Percentiles rank a stretch among this genome's conserved stretches.
Conservation (phyloP, 768 basidiomycete genomes). For the Chlorophyllum brunneum region DNA sequence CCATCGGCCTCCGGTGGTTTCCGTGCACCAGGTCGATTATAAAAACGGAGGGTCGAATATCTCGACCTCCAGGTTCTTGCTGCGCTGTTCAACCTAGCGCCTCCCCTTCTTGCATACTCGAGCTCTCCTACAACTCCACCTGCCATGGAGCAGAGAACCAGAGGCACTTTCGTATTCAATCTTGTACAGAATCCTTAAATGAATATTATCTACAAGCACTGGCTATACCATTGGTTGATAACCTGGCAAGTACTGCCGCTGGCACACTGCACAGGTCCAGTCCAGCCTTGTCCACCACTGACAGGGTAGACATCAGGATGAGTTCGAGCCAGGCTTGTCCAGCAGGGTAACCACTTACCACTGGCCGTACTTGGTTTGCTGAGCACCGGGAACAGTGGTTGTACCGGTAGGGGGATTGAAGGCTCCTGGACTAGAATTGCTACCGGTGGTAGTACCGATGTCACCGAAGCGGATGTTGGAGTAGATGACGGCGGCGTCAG, state of each 20-base stretch:
- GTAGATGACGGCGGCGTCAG: slow-evolving; percentile 20
- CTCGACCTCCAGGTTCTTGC: neutral
- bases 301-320: neutral
- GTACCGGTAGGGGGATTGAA: no score
- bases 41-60: neutral
- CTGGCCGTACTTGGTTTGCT: slow-evolving; percentile 9
- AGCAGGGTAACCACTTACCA: neutral
- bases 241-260: slow-evolving; percentile 9
- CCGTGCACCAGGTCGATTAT: neutral
- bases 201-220: slow-evolving; percentile 13
- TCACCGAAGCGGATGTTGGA: slow-evolving; percentile 24
- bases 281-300: slow-evolving; percentile 17
- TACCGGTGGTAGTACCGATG: slow-evolving; percentile 11
- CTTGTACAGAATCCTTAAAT: no score
- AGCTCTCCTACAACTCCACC: no score
- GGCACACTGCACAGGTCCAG: slow-evolving; percentile 12
- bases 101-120: slow-evolving; percentile 19
- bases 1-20: neutral
- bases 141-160: no score
- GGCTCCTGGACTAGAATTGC: neutral
- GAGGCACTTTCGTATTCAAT: no score
- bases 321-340: neutral
- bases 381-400: neutral
- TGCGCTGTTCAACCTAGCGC: neutral
- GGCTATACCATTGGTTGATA: slow-evolving; percentile 11